phyloP scores from a whole-genome alignment of 371 early-diverging fungal genomes.

The Mortierella sp. region DNA sequence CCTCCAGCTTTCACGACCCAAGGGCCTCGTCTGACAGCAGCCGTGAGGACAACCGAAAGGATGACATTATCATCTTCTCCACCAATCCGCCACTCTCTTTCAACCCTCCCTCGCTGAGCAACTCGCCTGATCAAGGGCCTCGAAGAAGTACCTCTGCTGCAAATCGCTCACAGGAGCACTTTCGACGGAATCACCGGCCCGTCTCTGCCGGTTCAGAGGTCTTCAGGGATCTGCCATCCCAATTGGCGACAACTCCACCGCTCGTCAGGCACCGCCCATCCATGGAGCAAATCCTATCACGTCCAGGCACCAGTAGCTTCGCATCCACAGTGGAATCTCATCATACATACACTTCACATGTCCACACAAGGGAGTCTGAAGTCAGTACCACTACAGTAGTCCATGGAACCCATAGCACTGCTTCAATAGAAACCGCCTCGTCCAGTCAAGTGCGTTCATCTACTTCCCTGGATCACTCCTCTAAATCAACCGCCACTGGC shows the following conservation, averaged over 20 bases:
- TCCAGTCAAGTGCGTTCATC: too few species aligned
- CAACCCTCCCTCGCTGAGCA: too few species aligned
- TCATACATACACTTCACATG: neutral
- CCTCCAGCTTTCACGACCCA: conserved; percentile 40
- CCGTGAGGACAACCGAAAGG: conserved; percentile 15
- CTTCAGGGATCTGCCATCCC: conserved; percentile 37
- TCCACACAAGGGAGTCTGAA: conserved; percentile 8
- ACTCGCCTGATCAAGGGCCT: conserved; percentile 53
- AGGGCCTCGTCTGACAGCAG: conserved; percentile 14
- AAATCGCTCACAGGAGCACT: conserved; percentile 49
- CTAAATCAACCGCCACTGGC: too few species aligned
- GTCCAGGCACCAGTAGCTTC: conserved; percentile 5
- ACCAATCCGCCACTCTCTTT: conserved; percentile 48
- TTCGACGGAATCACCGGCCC: conserved; percentile 30
- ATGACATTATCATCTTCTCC: conserved; percentile 53
- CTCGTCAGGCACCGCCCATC: conserved; percentile 11
- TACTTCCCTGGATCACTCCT: too few species aligned
- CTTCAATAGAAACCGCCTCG: conserved; percentile 2
- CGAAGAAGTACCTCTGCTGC: conserved; percentile 45
- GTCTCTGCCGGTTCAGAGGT: conserved; percentile 42
- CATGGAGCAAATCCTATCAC: conserved; percentile 29
- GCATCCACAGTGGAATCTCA: neutral
- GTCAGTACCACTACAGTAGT: conserved; percentile 21
- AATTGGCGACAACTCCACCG: conserved; percentile 45
- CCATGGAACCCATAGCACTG: conserved; percentile 7